phyloP scores from a whole-genome alignment of 108 stramenopile species.

The Phaeodactylum tricornutum region DNA sequence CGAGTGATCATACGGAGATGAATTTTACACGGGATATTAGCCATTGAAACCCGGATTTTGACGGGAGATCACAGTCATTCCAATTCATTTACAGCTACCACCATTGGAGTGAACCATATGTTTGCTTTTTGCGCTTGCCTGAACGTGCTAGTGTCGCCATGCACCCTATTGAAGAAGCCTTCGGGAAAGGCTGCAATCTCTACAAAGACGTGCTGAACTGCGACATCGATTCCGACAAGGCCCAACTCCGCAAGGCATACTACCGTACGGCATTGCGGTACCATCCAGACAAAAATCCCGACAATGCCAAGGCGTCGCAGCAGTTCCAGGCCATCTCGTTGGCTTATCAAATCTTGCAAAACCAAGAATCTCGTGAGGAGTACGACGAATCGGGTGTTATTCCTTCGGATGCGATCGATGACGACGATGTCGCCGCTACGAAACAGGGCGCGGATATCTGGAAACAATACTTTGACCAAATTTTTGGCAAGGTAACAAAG shows the following conservation, averaged over 20 bases:
- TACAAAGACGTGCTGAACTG: slow-evolving; percentile 53
- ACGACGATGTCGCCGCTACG: slow-evolving; percentile 27
- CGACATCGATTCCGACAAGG: slow-evolving; percentile 25
- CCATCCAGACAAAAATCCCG: slow-evolving; percentile 71
- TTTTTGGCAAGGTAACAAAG: slow-evolving; percentile 67
- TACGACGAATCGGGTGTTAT: slow-evolving; percentile 66
- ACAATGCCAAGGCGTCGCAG: slow-evolving; percentile 29
- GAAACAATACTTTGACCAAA: slow-evolving; percentile 59
- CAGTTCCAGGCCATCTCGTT: slow-evolving; percentile 47
- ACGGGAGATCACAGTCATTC: too few species aligned
- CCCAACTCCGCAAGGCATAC: slow-evolving; percentile 72
- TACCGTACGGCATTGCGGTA: slow-evolving; percentile 52
- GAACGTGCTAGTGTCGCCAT: too few species aligned
- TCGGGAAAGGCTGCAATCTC: slow-evolving; percentile 49
- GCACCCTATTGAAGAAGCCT: slow-evolving; percentile 34
- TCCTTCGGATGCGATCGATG: slow-evolving; percentile 30
- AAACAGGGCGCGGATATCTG: slow-evolving; percentile 12
- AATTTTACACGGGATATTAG: too few species aligned
- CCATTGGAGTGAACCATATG: too few species aligned
- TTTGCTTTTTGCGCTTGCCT: too few species aligned
- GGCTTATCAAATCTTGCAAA: slow-evolving; percentile 31
- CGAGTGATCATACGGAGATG: too few species aligned
- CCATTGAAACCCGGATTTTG: too few species aligned
- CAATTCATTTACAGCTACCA: too few species aligned
- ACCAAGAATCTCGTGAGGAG: slow-evolving; percentile 24